phyloP scores from a whole-genome alignment of 2,329 filamentous ascomycete species.

The Pseudogymnoascus pannorum region DNA sequence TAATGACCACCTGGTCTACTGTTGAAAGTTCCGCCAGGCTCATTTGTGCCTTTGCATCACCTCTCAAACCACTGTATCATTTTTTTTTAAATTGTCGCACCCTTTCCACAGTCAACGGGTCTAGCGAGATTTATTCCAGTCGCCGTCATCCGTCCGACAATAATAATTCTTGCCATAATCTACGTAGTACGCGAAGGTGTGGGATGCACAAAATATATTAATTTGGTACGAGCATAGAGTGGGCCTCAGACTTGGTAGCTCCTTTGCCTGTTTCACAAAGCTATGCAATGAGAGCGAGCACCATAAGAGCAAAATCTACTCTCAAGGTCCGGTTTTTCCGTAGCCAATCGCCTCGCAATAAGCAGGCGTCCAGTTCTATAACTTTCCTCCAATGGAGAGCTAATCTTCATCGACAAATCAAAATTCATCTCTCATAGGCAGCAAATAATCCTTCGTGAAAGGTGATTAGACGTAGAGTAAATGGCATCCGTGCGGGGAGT shows the following conservation, averaged over 20 bases:
- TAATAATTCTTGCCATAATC: background rate
- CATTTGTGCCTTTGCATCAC: slow-evolving; percentile 17
- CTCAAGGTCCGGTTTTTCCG: no score
- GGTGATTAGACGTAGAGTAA: no score
- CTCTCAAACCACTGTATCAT: slow-evolving; percentile 17
- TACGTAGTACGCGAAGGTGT: background rate
- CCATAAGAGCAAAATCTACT: no score
- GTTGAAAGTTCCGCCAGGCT: slow-evolving; percentile 15
- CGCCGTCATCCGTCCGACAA: background rate
- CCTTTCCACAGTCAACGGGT: background rate
- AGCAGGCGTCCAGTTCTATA: no score
- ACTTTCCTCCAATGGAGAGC: no score
- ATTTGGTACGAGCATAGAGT: background rate
- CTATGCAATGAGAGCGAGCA: no score
- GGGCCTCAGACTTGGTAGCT: background rate
- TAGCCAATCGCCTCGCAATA: no score
- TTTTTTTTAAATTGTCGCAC: background rate
- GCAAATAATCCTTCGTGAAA: no score
- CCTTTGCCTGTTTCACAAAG: background rate
- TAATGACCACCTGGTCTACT: slow-evolving; percentile 16
- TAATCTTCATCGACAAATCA: no score
- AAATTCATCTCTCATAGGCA: no score
- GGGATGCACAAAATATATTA: no score
- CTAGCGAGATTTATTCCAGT: background rate
- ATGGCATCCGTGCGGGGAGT: no score